Percentiles rank a stretch among this genome's conserved stretches.
Evolutionary conservation across 2,329 filamentous ascomycete genomes (phyloP).

Genomic region (Kalaharituber pfeilii): DNA sequence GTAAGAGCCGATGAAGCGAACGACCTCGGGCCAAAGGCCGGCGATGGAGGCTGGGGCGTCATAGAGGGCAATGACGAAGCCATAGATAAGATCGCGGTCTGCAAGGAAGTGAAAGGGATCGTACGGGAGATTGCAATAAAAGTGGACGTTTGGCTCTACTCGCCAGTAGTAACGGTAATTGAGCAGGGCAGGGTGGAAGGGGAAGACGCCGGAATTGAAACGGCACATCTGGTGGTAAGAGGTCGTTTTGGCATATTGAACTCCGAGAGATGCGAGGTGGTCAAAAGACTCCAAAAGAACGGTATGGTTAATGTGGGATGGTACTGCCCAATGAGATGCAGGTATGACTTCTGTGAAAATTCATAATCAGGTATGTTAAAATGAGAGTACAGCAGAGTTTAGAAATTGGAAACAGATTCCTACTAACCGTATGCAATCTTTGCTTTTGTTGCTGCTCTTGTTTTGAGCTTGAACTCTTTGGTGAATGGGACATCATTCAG

Average conservation of each 20-base stretch:
- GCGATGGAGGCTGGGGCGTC: conserved; percentile 76
- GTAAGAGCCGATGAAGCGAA: conserved; percentile 55
- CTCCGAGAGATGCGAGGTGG: conserved; percentile 50
- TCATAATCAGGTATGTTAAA: not conserved
- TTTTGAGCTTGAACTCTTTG: conserved; percentile 78
- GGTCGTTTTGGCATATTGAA: conserved; percentile 75
- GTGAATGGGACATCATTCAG: conserved; percentile 93
- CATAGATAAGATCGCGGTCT: conserved; percentile 97
- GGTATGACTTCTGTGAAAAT: conserved; percentile 55
- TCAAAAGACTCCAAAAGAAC: conserved; percentile 71
- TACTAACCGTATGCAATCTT: conserved; percentile 59
- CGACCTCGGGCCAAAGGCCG: conserved; percentile 85
- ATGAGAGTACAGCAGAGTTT: not conserved
- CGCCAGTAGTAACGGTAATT: conserved; percentile 84
- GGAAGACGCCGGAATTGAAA: conserved; percentile 97
- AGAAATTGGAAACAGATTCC: not conserved
- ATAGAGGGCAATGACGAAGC: conserved; percentile 95
- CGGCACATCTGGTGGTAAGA: conserved; percentile 99
- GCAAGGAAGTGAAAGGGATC: conserved; percentile 97
- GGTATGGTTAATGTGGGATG: conserved; percentile 79
- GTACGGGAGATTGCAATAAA: conserved; percentile 98
- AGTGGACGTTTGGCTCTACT: conserved; percentile 94
- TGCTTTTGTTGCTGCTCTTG: conserved; percentile 67
- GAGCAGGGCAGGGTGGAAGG: conserved; percentile 76
- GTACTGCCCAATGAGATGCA: conserved; percentile 85